Percentiles rank a stretch among this genome's conserved stretches.
phyloP scores from a whole-genome alignment of 768 basidiomycete species.

The Suillus hirtellus region DNA sequence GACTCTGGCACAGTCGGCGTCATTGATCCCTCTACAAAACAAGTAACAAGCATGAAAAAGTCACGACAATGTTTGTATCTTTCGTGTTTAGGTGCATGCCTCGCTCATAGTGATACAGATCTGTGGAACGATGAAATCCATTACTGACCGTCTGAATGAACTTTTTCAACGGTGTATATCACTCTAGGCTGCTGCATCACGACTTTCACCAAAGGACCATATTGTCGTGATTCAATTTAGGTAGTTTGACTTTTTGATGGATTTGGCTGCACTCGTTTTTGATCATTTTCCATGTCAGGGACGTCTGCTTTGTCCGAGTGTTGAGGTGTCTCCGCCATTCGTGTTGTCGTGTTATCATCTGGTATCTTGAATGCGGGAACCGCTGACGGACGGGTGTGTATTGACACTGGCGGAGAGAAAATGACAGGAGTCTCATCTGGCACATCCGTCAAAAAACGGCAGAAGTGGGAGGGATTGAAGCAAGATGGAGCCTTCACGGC shows the following conservation, averaged over 20 bases:
- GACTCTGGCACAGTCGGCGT: conserved; percentile 72
- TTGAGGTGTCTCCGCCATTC: conserved; percentile 70
- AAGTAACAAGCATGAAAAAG: conserved; percentile 58
- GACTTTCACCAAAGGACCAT: conserved; percentile 53
- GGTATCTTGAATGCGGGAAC: conserved; percentile 70
- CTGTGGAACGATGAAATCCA: conserved; percentile 50
- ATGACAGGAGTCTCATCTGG: conserved; percentile 16
- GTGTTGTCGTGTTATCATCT: conserved; percentile 59
- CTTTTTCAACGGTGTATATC: conserved; percentile 77
- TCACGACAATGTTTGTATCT: conserved; percentile 36
- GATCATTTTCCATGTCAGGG: conserved; percentile 20
- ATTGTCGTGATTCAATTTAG: conserved; percentile 59
- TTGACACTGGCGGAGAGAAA: conserved; percentile 71
- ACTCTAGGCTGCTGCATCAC: conserved; percentile 65
- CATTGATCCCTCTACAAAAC: conserved; percentile 54
- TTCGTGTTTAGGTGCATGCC: not conserved
- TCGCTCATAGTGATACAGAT: conserved; percentile 46
- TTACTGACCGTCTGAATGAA: conserved; percentile 70
- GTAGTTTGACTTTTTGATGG: conserved; percentile 35
- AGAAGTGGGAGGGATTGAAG: no score
- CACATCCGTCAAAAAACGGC: conserved; percentile 43
- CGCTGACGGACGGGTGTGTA: conserved; percentile 72
- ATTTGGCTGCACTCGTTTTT: conserved; percentile 1
- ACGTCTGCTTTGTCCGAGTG: conserved; percentile 38
- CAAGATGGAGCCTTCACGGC: conserved; percentile 40